Evolutionary conservation across 176 grass and related monocot species (phyloP), one percentile per base, ranked within the genome.

Genomic region (Zizania latifolia): DNA sequence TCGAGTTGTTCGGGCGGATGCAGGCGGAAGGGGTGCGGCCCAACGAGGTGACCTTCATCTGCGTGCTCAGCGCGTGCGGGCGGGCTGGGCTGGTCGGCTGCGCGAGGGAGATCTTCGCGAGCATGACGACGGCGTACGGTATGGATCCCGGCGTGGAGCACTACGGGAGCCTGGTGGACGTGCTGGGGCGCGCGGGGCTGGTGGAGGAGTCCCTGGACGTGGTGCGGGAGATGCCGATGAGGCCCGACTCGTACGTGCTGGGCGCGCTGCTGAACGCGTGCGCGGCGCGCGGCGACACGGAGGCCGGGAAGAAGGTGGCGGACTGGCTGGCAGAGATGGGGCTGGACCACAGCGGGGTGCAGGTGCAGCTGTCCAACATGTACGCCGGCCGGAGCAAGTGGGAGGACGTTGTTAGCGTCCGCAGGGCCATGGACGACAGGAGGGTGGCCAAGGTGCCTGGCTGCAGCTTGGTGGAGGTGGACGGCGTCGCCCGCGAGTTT

Each of bases 11-110:
- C 34, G 26, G 0, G 4, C 27, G 15, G 44, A 92, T 92, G 86
- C 70, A 63, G 56, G 58, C 19, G 12, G 65, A 50, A 15, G 82
- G 85, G 28, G 79, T 92, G 65, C 86, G 83, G 17, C 90, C 90
- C 19, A 92, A 89, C 44, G 75, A 80, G 83, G 90, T 92, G 28
- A 92, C 86, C 28, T 81, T 92, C 68, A 89, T 92, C 26, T 89
- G 86, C 37, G 65, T 77, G 38, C 78, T 92, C 34, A 86, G 82
- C 23, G 83, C 86, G 0, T 92, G 90, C 10, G 86, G 50, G 39
- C 75, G 65, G 59, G 77, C 48, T 2, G 79, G 75, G 27, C 37
- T 86, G 10, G 83, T 92, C 1, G 23, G 2, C 26, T 35, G 36
- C 22, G 83, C 86, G 8, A 59, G 8, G 70, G 66, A 73, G 62